Base-by-base conservation (phyloP, 1,139 yeast species). In the Hyphopichia khmerensis region DNA sequence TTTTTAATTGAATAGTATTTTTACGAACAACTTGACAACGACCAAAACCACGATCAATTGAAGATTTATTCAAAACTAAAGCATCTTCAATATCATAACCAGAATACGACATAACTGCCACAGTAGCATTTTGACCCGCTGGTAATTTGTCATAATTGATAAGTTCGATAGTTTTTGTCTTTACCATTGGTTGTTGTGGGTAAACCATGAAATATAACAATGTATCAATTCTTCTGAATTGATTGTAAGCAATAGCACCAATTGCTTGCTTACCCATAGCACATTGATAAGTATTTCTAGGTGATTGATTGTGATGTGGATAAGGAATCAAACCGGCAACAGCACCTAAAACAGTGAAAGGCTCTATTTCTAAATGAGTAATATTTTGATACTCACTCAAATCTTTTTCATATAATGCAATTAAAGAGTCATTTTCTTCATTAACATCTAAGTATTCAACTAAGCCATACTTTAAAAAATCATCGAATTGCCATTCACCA, bases 191-290 rank as follows among this genome's bases (percentile, higher is more conserved):
- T 61, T 91, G 97, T 66, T 93, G 98, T 8, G 99, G 99, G 61
- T 95, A 93, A 15, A 91, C 96, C 96, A 93, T 88, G 53, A 93
- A 75, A 62, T 93, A 93, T 50, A 95, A 72, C 56, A 93, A 70
- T 0, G 99, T 95, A 60, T 93, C 99, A 53, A 93, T 93, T 66
- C 99, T 82, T 61, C 90, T 80, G 69, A 93, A 87, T 67, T 93
- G 99, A 65, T 93, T 93, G 65, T 93, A 93, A 23, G 96, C 97
- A 67, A 95, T 95, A 8, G 98, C 98, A 52, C 99, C 99, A 65
- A 93, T 93, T 18, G 99, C 99, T 71, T 93, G 99, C 72, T 93
- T 93, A 82, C 99, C 99, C 99, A 93, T 93, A 50, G 99, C 99
- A 62, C 96, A 90, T 73, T 93, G 99, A 69, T 93, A 93, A 6